Evolutionary conservation across 176 grass and related monocot genomes (phyloP).

Genomic region (Oryza rufipogon): DNA sequence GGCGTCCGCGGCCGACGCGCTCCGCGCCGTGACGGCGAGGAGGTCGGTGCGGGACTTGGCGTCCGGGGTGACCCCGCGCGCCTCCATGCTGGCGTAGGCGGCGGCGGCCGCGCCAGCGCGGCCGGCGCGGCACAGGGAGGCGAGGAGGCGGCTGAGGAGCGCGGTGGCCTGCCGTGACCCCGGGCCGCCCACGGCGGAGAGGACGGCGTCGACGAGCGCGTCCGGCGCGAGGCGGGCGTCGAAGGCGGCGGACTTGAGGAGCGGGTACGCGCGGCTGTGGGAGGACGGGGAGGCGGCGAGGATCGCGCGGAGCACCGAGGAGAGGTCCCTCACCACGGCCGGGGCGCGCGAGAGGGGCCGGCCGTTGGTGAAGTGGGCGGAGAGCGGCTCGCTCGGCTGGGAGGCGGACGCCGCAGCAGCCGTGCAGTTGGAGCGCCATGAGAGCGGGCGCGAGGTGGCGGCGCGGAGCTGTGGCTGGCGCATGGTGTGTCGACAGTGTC

Average conservation of each 20-base stretch:
- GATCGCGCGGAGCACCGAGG: slow-evolving; percentile 40
- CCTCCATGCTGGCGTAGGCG: slow-evolving; percentile 54
- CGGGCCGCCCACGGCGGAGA: slow-evolving; percentile 42
- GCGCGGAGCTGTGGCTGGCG: slow-evolving; percentile 21
- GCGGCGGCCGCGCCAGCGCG: slow-evolving; percentile 28
- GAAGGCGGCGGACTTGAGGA: slow-evolving; percentile 44
- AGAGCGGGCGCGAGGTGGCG: slow-evolving; percentile 22
- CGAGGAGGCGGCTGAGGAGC: slow-evolving; percentile 49
- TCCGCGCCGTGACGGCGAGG: slow-evolving; percentile 41
- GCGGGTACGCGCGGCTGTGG: slow-evolving; percentile 25
- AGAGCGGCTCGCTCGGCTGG: slow-evolving; percentile 15
- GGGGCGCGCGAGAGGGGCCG: neutral
- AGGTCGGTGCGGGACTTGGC: slow-evolving; percentile 57
- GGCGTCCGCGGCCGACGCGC: slow-evolving; percentile 43
- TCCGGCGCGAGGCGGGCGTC: neutral
- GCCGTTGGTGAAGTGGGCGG: slow-evolving; percentile 17
- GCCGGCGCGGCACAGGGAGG: slow-evolving; percentile 34
- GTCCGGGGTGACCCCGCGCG: slow-evolving; percentile 47
- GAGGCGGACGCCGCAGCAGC: neutral
- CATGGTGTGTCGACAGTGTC: slow-evolving; percentile 18
- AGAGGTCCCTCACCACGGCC: slow-evolving; percentile 37
- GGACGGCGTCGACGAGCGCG: slow-evolving; percentile 40
- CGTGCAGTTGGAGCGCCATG: slow-evolving; percentile 35
- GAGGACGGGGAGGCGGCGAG: slow-evolving; percentile 32
- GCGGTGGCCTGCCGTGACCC: neutral